phyloP scores from a whole-genome alignment of 1,284 basidiomycete genomes.

The Exobasidium cylindrosporum region DNA sequence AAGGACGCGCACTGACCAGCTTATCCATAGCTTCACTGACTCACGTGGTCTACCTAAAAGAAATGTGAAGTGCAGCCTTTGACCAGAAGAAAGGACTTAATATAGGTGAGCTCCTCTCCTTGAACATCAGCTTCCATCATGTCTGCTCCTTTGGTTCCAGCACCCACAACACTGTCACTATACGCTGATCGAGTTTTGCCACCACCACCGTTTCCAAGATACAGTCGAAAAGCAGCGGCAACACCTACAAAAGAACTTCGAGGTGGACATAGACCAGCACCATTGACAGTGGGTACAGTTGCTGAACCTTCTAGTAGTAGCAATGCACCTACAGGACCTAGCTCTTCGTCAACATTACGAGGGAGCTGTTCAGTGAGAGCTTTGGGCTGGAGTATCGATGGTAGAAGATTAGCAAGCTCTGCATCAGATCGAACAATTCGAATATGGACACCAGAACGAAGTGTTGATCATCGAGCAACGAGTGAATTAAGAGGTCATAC shows the following conservation, averaged over 20 bases:
- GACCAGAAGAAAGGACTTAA: no score
- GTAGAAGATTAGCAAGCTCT: conserved; percentile 40
- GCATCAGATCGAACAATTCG: conserved; percentile 31
- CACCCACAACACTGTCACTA: background rate
- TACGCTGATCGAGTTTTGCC: background rate
- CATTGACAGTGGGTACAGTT: conserved; percentile 1
- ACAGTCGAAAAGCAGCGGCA: background rate
- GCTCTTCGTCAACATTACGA: conserved; percentile 12
- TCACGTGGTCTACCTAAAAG: no score
- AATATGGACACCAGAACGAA: conserved; percentile 44
- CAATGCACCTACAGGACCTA: background rate
- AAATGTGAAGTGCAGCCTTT: no score
- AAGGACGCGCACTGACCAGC: background rate
- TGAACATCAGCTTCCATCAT: no score
- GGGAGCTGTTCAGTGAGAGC: conserved; percentile 24
- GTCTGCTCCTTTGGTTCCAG: conserved; percentile 2
- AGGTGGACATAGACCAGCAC: conserved; percentile 14
- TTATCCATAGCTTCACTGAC: background rate
- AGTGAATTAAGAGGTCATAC: conserved; percentile 46
- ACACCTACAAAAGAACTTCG: conserved; percentile 6
- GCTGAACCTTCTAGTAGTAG: conserved; percentile 1
- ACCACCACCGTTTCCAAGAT: background rate
- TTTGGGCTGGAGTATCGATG: conserved; percentile 42
- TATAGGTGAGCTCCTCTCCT: no score
- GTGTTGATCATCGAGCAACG: conserved; percentile 36